Conservation (phyloP, 2,329 filamentous ascomycete species). For the Cladosporium austrohemisphaericum region DNA sequence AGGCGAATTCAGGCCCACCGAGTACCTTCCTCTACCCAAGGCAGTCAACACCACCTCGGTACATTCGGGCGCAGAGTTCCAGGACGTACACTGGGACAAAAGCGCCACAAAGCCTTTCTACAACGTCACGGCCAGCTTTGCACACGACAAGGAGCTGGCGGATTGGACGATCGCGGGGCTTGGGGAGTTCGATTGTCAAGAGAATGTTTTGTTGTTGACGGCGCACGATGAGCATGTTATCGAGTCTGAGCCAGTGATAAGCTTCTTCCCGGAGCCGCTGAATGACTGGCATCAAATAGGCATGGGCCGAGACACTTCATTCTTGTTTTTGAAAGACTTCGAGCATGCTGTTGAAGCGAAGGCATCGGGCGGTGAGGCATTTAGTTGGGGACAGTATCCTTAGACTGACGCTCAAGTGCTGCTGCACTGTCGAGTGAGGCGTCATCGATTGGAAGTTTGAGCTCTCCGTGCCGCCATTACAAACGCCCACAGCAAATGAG, state of each 20-base stretch:
- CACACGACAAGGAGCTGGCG: constrained; percentile 34
- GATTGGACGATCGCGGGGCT: constrained; percentile 32
- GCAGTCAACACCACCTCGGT: constrained; percentile 35
- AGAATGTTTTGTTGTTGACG: constrained; percentile 31
- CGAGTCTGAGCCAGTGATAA: constrained; percentile 26
- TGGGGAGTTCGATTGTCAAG: constrained; percentile 33
- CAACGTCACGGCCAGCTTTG: constrained; percentile 31
- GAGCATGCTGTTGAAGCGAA: constrained; percentile 38
- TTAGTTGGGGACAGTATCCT: constrained; percentile 21
- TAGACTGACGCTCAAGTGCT: too few species aligned
- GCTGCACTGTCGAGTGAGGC: too few species aligned
- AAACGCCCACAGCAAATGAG: too few species aligned
- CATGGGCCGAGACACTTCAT: constrained; percentile 28
- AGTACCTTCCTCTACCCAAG: constrained; percentile 39
- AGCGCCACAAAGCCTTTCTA: constrained; percentile 36
- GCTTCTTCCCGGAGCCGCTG: constrained; percentile 40
- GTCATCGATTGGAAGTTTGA: too few species aligned
- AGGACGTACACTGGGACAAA: constrained; percentile 37
- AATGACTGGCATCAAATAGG: constrained; percentile 32
- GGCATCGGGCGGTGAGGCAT: constrained; percentile 23
- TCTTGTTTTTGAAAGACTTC: constrained; percentile 50
- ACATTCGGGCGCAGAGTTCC: constrained; percentile 36
- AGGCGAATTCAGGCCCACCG: constrained; percentile 39
- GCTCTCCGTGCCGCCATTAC: too few species aligned
- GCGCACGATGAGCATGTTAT: constrained; percentile 32